Percentiles rank a stretch among this genome's conserved stretches.
phyloP scores from a whole-genome alignment of 2,329 filamentous ascomycete genomes.

The Exophiala dermatitidis region DNA sequence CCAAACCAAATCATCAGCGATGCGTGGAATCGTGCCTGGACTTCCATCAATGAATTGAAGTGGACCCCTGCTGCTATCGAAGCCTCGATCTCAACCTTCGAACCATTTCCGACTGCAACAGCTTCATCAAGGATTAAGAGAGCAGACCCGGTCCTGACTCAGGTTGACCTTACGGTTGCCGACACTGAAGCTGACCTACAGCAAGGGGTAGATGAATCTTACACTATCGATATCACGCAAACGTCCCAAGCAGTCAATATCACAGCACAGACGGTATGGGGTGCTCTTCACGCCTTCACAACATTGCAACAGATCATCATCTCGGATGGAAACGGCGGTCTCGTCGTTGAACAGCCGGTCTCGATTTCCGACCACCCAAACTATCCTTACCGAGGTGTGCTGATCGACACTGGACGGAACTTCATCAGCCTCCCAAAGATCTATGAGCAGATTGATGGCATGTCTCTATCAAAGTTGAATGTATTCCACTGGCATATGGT shows the following conservation, averaged over 20 bases:
- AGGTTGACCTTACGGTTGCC: conserved; percentile 42
- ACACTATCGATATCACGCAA: conserved; percentile 41
- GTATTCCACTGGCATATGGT: conserved; percentile 52
- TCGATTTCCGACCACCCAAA: conserved; percentile 45
- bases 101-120: conserved; percentile 44
- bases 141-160: conserved; percentile 31
- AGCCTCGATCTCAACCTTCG: conserved; percentile 45
- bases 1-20: conserved; percentile 36
- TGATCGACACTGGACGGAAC: conserved; percentile 51
- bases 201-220: conserved; percentile 53
- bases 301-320: conserved; percentile 53
- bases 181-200: conserved; percentile 44
- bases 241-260: conserved; percentile 40
- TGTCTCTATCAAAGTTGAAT: conserved; percentile 52
- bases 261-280: conserved; percentile 47
- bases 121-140: conserved; percentile 16
- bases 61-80: conserved; percentile 51
- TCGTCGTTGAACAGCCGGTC: conserved; percentile 50
- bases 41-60: conserved; percentile 43
- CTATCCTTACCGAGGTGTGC: conserved; percentile 50
- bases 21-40: conserved; percentile 47
- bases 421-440: conserved; percentile 48
- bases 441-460: conserved; percentile 48
- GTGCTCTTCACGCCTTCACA: conserved; percentile 50
- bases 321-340: conserved; percentile 37